Conservation (phyloP, 176 grass and related monocot species). For the Ensete ventricosum region DNA sequence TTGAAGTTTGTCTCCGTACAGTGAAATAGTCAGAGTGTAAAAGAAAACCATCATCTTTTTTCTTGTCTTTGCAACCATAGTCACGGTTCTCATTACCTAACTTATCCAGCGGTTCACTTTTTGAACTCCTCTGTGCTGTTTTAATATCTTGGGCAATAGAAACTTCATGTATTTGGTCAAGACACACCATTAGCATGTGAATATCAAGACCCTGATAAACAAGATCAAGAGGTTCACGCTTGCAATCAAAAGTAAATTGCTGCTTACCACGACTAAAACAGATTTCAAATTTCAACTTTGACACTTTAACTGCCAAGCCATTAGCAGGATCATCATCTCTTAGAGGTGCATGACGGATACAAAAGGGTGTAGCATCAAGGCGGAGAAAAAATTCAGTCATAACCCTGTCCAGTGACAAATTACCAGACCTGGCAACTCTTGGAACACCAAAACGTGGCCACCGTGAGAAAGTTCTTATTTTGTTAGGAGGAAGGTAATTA, state of each 20-base stretch:
- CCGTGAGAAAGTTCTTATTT: slow-evolving; percentile 87
- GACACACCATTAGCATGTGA: slow-evolving; percentile 64
- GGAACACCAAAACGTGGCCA: slow-evolving; percentile 96
- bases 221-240: slow-evolving; percentile 90
- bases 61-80: slow-evolving; percentile 52
- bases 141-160: slow-evolving; percentile 35
- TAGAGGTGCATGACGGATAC: slow-evolving; percentile 56
- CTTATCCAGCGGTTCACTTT: slow-evolving; percentile 33
- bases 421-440: slow-evolving; percentile 78
- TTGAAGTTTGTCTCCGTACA: slow-evolving; percentile 84
- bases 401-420: slow-evolving; percentile 89
- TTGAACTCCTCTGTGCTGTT: slow-evolving; percentile 31
- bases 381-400: slow-evolving; percentile 97
- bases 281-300: slow-evolving; percentile 73
- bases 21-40: slow-evolving; percentile 90
- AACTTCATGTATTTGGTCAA: slow-evolving; percentile 44
- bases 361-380: slow-evolving; percentile 45
- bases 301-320: slow-evolving; percentile 55
- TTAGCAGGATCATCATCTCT: slow-evolving; percentile 81
- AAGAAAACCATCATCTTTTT: slow-evolving; percentile 67
- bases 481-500: slow-evolving; percentile 86
- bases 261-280: slow-evolving; percentile 83
- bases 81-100: slow-evolving; percentile 38
- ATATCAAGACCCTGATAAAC: slow-evolving; percentile 90
- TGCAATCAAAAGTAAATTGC: slow-evolving; percentile 83